Percentiles rank a stretch among this genome's conserved stretches.
phyloP scores from a whole-genome alignment of 2,329 filamentous ascomycete genomes.

The Arthroderma uncinatum region DNA sequence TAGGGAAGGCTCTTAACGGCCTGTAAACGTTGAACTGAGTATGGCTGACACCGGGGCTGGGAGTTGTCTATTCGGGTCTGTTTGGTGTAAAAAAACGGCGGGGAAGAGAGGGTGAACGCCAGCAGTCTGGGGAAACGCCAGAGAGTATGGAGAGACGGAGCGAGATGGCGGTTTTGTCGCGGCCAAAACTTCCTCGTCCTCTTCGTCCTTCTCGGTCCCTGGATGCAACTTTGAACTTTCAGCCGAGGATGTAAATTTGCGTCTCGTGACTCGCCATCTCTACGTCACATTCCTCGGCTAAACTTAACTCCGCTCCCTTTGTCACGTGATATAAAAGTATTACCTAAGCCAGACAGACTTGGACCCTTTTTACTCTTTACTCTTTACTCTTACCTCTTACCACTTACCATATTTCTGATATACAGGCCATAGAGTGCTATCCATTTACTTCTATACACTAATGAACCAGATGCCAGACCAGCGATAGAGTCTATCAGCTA shows the following conservation, averaged over 20 bases:
- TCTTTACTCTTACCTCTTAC: too few species aligned
- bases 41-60: background rate
- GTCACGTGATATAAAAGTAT: too few species aligned
- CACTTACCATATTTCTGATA: too few species aligned
- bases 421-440: too few species aligned
- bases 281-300: background rate
- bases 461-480: too few species aligned
- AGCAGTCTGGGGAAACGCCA: background rate
- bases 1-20: background rate
- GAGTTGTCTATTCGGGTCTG: background rate
- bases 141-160: background rate
- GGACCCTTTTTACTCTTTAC: too few species aligned
- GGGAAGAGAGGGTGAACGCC: background rate
- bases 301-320: background rate
- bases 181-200: background rate
- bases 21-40: too few species aligned
- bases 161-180: background rate
- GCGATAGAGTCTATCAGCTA: too few species aligned
- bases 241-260: background rate
- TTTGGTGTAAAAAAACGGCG: background rate
- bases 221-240: background rate
- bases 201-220: background rate
- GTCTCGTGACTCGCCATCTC: background rate
- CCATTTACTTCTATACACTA: too few species aligned
- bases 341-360: too few species aligned